phyloP scores from a whole-genome alignment of 1,139 yeast species.

The Magnusiomyces suaveolens region DNA sequence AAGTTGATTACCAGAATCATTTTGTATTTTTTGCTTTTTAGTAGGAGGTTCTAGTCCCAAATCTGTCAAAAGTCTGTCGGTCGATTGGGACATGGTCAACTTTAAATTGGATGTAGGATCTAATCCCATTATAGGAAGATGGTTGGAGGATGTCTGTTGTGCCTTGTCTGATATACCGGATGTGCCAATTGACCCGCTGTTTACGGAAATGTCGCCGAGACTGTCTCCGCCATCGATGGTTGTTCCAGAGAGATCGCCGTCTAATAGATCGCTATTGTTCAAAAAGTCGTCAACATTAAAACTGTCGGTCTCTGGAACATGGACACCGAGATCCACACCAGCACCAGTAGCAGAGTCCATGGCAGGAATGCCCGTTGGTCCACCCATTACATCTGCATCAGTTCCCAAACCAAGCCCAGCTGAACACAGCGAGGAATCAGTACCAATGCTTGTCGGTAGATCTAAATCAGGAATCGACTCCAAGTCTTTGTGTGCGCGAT shows the following conservation, averaged over 20 bases:
- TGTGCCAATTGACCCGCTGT: too few species aligned
- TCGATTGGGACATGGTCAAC: not conserved
- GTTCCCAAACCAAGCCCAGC: not conserved
- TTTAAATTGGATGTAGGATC: not conserved
- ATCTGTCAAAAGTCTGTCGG: not conserved
- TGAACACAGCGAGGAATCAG: not conserved
- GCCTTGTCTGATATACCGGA: too few species aligned
- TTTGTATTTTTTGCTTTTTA: not conserved
- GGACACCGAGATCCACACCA: not conserved
- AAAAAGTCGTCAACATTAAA: constrained; percentile 6
- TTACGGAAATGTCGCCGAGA: too few species aligned
- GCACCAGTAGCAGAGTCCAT: not conserved
- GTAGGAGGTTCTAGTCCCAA: not conserved
- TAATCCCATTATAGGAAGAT: not conserved
- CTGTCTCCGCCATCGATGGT: not conserved
- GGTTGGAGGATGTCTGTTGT: too few species aligned
- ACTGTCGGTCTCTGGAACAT: not conserved
- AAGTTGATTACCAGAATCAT: not conserved
- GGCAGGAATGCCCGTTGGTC: not conserved
- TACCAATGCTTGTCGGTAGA: not conserved
- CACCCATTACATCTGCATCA: not conserved
- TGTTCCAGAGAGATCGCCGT: not conserved
- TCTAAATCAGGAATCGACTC: not conserved
- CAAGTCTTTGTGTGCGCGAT: not conserved
- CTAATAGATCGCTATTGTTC: not conserved